Evolutionary conservation across 1,139 yeast genomes (phyloP), one percentile per base, ranked within the genome.

Genomic region (Saccharomycopsis hybrid): DNA sequence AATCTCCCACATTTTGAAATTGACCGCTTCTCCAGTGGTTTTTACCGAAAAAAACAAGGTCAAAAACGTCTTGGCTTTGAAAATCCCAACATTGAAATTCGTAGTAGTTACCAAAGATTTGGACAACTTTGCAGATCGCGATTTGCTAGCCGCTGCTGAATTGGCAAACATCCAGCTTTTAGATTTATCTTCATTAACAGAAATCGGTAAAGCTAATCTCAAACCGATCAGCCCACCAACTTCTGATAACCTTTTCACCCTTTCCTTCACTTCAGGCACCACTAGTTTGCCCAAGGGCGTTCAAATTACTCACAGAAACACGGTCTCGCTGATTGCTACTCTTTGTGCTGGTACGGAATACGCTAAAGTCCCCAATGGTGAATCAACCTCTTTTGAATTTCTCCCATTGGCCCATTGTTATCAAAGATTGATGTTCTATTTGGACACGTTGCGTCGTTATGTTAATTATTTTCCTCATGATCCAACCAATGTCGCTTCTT

Each of bases 251-350:
- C 53, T 68, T 39, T 73, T 72, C 60, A 74, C 80, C 37, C 72
- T 77, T 53, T 69, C 77, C 5, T 77, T 75, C 60, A 77, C 82
- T 9, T 74, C 80, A 4, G 82, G 82, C 47, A 77, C 82, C 13
- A 74, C 80, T 2, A 80, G 80, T 37, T 62, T 64, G 37, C 82
- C 82, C 32, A 77, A 77, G 59, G 82, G 82, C 44, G 81, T 76
- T 37, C 71, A 72, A 41, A 64, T 77, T 53, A 68, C 69, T 25
- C 78, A 77, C 48, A 59, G 60, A 25, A 68, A 65, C 54, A 73
- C 76, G 2, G 69, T 69, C 29, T 84, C 95, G 11, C 96, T 95
- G 60, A 66, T 86, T 44, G 94, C 83, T 53, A 98, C 97, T 68
- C 80, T 85, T 52, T 69, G 77, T 28, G 75, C 74, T 18, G 60